A percentile compares a stretch with the other conserved stretches of the same genome.
Conservation (phyloP, 2,329 filamentous ascomycete genomes). For the Alternaria gansuensis region DNA sequence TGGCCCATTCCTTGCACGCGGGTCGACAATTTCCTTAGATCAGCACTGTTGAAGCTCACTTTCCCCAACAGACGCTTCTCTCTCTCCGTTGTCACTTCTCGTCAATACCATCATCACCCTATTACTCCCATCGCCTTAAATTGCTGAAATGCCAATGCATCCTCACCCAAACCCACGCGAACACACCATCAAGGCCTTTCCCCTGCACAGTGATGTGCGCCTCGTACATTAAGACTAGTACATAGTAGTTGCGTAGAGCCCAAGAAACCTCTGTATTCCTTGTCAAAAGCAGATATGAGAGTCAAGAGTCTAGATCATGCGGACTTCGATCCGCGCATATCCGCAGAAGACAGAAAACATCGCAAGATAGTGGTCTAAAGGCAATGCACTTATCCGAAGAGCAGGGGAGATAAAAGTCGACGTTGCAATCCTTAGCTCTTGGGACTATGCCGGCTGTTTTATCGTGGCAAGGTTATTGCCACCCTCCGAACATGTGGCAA, state of each 20-base stretch:
- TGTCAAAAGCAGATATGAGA: not conserved
- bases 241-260: not conserved
- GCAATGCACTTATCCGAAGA: not conserved
- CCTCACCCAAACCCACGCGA: conserved; percentile 78
- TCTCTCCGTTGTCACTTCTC: no score
- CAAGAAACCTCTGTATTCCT: not conserved
- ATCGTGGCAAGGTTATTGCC: not conserved
- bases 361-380: not conserved
- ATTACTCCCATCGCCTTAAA: conserved; percentile 47
- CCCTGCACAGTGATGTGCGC: conserved; percentile 65
- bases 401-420: not conserved
- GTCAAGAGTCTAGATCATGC: not conserved
- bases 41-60: conserved; percentile 13
- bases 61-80: not conserved
- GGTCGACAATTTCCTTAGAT: not conserved
- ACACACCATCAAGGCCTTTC: conserved; percentile 71
- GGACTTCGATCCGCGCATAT: not conserved
- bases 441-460: not conserved
- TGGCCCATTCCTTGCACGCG: not conserved
- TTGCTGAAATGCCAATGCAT: conserved; percentile 53
- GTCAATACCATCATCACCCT: conserved; percentile 7
- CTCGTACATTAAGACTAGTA: conserved; percentile 48
- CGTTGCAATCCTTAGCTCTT: not conserved
- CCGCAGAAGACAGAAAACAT: not conserved
- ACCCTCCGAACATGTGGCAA: not conserved